These are phyloP conservation scores for Medicago arabica DNA, from an alignment of 306 rosid species.

Conservation along the genomic window DNA sequence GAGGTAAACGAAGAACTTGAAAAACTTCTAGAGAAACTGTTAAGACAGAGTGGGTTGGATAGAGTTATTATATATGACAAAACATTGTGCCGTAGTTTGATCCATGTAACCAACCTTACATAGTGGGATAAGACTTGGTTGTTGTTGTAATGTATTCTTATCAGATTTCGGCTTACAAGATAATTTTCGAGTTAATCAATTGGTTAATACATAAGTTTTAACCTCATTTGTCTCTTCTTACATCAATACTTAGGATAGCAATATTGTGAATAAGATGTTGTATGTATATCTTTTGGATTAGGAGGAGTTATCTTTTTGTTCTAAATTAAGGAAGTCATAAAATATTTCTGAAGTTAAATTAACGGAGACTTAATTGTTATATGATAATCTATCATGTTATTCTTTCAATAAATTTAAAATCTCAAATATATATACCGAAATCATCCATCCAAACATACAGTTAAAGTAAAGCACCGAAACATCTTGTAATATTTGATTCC, in stretches of 20 bases:
- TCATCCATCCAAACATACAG: background rate
- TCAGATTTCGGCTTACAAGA: background rate
- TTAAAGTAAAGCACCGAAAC: conserved; percentile 8
- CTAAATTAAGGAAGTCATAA: background rate
- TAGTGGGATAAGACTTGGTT: background rate
- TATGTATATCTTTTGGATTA: conserved; percentile 29
- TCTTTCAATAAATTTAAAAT: background rate
- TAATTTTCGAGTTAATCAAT: background rate
- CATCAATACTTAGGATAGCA: conserved; percentile 10
- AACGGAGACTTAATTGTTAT: background rate
- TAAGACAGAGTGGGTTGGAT: background rate
- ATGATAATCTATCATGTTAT: background rate
- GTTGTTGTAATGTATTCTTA: background rate
- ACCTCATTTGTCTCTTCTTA: conserved; percentile 4
- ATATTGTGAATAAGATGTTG: background rate
- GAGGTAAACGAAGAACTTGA: background rate
- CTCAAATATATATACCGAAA: background rate
- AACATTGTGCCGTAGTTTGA: background rate
- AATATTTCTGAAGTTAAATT: background rate
- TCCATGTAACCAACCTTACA: background rate
- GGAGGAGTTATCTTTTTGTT: background rate
- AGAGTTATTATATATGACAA: background rate
- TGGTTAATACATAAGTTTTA: background rate
- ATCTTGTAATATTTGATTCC: background rate
- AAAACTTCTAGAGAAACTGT: background rate